Evolutionary conservation across 768 basidiomycete species (phyloP).

Genomic region (Rhodotorula graminis): DNA sequence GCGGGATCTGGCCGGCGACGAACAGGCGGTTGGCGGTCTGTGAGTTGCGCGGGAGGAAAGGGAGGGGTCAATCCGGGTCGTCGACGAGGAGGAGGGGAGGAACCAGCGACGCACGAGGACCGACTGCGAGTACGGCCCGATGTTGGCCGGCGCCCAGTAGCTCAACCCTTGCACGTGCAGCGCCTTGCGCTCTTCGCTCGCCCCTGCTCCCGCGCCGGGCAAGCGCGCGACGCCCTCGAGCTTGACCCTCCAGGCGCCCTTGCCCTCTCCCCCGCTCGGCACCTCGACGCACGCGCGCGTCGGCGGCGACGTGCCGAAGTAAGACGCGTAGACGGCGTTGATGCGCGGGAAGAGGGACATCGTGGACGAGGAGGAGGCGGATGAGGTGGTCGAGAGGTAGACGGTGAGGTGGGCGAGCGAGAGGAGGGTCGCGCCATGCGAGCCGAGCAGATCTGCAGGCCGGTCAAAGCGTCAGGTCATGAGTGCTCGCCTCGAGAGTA

Average conservation of each 20-base stretch:
- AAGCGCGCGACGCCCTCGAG: slow-evolving; percentile 78
- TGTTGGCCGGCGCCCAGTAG: slow-evolving; percentile 99
- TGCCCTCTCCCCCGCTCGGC: slow-evolving; percentile 57
- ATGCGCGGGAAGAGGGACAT: slow-evolving; percentile 73
- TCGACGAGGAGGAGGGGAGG: not conserved
- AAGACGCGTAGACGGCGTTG: slow-evolving; percentile 71
- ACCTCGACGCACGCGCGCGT: slow-evolving; percentile 89
- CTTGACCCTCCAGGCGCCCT: slow-evolving; percentile 52
- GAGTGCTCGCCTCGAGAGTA: too few species aligned
- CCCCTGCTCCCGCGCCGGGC: slow-evolving; percentile 41
- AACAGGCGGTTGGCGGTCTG: slow-evolving; percentile 65
- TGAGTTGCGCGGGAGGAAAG: not conserved
- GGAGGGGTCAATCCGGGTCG: not conserved
- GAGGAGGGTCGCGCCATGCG: slow-evolving; percentile 55
- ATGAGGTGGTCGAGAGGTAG: slow-evolving; percentile 55
- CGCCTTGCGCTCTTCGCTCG: slow-evolving; percentile 54
- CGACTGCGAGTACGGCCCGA: slow-evolving; percentile 96
- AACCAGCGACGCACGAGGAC: slow-evolving; percentile 57
- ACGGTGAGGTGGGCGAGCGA: slow-evolving; percentile 74
- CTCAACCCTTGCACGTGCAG: slow-evolving; percentile 93
- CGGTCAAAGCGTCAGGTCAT: too few species aligned
- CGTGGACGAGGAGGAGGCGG: slow-evolving; percentile 52
- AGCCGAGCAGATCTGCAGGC: slow-evolving; percentile 59
- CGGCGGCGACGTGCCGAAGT: slow-evolving; percentile 87
- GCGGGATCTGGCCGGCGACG: slow-evolving; percentile 90